A percentile compares a stretch with the other conserved stretches of the same genome.
phyloP scores from a whole-genome alignment of 2,329 filamentous ascomycete species.

The Ophiocordyceps unilateralis region DNA sequence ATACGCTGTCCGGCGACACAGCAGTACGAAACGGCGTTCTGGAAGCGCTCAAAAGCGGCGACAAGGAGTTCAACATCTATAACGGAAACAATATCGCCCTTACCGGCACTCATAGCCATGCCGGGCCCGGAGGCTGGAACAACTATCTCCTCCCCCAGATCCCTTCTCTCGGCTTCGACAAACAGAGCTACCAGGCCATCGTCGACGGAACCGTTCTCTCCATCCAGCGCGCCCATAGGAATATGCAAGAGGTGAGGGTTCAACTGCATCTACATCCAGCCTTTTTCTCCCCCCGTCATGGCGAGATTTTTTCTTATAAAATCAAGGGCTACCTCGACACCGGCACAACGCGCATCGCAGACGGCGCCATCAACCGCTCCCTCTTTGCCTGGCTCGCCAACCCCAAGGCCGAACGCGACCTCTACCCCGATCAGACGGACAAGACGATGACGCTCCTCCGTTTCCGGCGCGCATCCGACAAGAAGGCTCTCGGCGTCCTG shows the following conservation, averaged over 20 bases:
- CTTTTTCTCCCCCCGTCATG: not conserved
- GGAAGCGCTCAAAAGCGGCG: conserved; percentile 55
- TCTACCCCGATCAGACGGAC: conserved; percentile 40
- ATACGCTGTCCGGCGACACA: conserved; percentile 77
- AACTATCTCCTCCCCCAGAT: conserved; percentile 91
- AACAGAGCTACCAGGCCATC: conserved; percentile 75
- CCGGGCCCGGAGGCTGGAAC: conserved; percentile 80
- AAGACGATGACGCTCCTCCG: conserved; percentile 57
- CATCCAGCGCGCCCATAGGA: conserved; percentile 58
- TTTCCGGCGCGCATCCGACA: conserved; percentile 57
- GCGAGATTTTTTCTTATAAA: not conserved
- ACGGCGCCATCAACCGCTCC: conserved; percentile 80
- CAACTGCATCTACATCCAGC: too few species aligned
- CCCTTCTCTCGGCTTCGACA: conserved; percentile 70
- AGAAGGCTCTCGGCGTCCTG: conserved; percentile 61
- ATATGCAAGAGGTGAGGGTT: conserved; percentile 23
- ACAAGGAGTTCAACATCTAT: conserved; percentile 64
- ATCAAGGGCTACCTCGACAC: conserved; percentile 47
- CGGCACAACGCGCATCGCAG: conserved; percentile 49
- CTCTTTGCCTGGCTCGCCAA: conserved; percentile 79
- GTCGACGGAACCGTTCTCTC: conserved; percentile 73
- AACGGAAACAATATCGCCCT: conserved; percentile 69
- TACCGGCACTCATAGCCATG: conserved; percentile 85
- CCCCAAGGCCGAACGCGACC: conserved; percentile 53
- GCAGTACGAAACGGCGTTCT: conserved; percentile 78